Base-by-base conservation (phyloP, 2,329 filamentous ascomycete species). In the Sordariomycetes sp. region DNA sequence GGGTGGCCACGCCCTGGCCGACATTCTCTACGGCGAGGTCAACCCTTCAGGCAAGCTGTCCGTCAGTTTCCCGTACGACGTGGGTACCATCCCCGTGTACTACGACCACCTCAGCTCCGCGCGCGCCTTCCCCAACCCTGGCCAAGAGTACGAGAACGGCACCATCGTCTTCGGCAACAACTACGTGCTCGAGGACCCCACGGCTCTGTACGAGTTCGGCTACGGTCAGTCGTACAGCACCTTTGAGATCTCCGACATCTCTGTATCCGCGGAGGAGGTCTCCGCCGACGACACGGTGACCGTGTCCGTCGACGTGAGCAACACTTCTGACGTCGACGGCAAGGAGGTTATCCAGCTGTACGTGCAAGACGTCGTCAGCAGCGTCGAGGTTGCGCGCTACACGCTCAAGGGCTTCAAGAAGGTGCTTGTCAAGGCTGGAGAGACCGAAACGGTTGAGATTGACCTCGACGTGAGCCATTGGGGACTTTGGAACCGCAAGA, bases 81-180 rank as follows among this genome's bases (percentile, higher is more conserved):
- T 85, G 12, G 80, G 79, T 17, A 76, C 74, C 2, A 62, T 77
- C 0, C 82, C 82, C 0, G 65, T 80, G 33, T 84, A 79, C 61
- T 86, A 86, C 50, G 79, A 86, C 48, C 79, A 82, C 52, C 60
- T 81, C 30, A 84, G 84, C 57, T 80, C 75, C 1, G 79, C 70
- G 0, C 70, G 79, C 4, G 51, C 56, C 12, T 61, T 51, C 16
- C 63, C 65, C 6, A 68, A 75, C 26, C 63, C 72, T 0, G 79
- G 79, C 1, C 54, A 56, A 1, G 55, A 66, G 1, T 59, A 69
- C 35, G 51, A 60, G 3, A 77, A 83, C 39, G 77, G 77, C 2
- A 77, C 72, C 0, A 52, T 83, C 31, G 57, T 66, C 4, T 83
- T 82, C 43, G 78, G 78, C 2, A 72, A 69, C 46, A 72, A 72